phyloP scores from a whole-genome alignment of 2,329 filamentous ascomycete species.

The Immersiporthe knoxdaviesiana region DNA sequence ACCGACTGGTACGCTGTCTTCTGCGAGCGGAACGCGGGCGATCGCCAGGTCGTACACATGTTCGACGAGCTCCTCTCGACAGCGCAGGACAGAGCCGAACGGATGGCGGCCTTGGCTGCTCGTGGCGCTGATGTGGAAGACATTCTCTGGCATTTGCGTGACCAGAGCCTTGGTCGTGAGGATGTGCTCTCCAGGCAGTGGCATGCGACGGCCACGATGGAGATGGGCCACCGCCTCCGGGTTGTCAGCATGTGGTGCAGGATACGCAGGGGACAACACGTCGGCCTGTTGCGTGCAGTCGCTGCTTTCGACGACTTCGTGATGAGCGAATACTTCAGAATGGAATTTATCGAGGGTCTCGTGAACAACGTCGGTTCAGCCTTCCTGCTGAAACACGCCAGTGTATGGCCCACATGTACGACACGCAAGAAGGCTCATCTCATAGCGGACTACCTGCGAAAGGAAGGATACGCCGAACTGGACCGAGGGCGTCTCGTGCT shows the following conservation, averaged over 20 bases:
- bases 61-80: conserved; percentile 58
- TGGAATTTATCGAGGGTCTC: too few relatives aligned
- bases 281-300: conserved; percentile 61
- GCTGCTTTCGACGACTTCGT: conserved; percentile 69
- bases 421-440: conserved; percentile 54
- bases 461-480: conserved; percentile 54
- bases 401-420: too few relatives aligned
- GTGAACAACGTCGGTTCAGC: too few relatives aligned
- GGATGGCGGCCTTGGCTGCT: conserved; percentile 57
- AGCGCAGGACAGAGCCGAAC: conserved; percentile 57
- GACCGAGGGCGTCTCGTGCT: conserved; percentile 54
- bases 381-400: too few relatives aligned
- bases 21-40: conserved; percentile 41
- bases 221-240: conserved; percentile 61
- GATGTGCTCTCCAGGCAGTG: conserved; percentile 65
- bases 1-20: conserved; percentile 60
- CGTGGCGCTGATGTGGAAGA: conserved; percentile 67
- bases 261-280: conserved; percentile 48
- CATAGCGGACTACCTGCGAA: conserved; percentile 57
- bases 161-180: conserved; percentile 47
- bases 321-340: too few relatives aligned
- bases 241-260: conserved; percentile 63
- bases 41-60: conserved; percentile 41
- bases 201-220: conserved; percentile 60
- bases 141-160: conserved; percentile 51